Evolutionary conservation across 108 stramenopile genomes (phyloP), one percentile per base, ranked within the genome.

Genomic region (Cylindrotheca closterium): DNA sequence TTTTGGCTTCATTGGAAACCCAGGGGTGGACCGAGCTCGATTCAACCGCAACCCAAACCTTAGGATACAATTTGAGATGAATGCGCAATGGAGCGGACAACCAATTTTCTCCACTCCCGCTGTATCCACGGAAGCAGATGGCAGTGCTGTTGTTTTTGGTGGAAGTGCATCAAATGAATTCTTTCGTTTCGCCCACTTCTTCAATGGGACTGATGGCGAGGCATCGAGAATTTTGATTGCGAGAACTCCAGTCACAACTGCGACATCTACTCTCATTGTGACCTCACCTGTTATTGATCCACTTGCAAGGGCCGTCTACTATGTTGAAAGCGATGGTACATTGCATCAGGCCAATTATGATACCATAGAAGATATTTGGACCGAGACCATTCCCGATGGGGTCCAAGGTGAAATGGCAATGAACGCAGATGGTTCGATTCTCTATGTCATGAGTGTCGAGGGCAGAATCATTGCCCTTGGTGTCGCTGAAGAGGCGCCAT

Each of bases 391-490:
- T 28, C 25, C 46, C 4, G 50, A 28, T 15, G 65, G 65, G 30
- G 65, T 74, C 24, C 17, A 48, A 15, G 65, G 73, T 46, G 60
- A 73, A 25, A 56, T 73, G 33, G 57, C 71, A 21, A 28, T 62
- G 57, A 73, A 56, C 29, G 45, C 28, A 42, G 34, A 29, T 21
- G 71, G 71, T 24, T 52, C 67, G 7, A 24, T 58, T 24, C 34
- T 73, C 17, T 73, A 65, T 45, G 51, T 58, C 30, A 50, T 21
- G 8, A 51, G 63, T 53, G 27, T 27, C 3, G 28, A 18, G 1
- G 71, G 71, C 8, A 48, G 42, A 10, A 22, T 73, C 30, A 26
- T 33, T 24, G 71, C 71, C 0, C 51, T 55, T 52, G 29, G 37
- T 24, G 47, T 73, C 47, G 63, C 42, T 50, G 63, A 49, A 23